A percentile compares a stretch with the other conserved stretches of the same genome.
These are phyloP conservation scores for Dissophora ornata DNA, from an alignment of 192 early-diverging fungal genomes.

Conservation along the genomic window DNA sequence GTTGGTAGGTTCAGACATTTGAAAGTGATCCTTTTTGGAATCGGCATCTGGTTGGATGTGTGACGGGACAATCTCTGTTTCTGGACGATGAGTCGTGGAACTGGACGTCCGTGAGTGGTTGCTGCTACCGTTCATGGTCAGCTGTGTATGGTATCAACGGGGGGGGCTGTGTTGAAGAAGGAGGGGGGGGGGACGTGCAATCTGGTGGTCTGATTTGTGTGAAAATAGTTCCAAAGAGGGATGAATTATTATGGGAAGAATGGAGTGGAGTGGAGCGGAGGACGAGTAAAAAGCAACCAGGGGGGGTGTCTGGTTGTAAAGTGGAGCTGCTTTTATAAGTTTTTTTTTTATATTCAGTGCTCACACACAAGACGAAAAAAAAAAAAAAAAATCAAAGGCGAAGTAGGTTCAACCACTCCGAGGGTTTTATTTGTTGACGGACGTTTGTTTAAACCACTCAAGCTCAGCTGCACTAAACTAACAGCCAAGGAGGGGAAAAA, in stretches of 20 bases:
- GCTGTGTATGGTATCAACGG: background rate
- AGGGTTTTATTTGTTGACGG: too few relatives aligned
- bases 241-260: too few relatives aligned
- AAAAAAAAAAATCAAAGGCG: too few relatives aligned
- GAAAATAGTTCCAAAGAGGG: too few relatives aligned
- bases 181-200: background rate
- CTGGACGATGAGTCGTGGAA: background rate
- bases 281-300: background rate
- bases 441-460: background rate
- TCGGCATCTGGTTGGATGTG: background rate
- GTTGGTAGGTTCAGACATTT: background rate
- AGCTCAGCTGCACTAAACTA: slow-evolving; percentile 8
- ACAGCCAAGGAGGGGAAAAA: background rate
- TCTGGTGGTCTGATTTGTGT: background rate
- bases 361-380: too few relatives aligned
- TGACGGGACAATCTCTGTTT: background rate
- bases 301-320: too few relatives aligned
- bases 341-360: too few relatives aligned
- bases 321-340: too few relatives aligned
- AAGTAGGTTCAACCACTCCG: background rate
- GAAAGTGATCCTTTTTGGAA: too few relatives aligned
- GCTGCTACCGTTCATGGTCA: slow-evolving; percentile 1
- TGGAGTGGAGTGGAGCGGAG: background rate
- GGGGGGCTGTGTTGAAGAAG: background rate
- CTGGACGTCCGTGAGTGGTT: slow-evolving; percentile 9